Evolutionary conservation across 192 early-diverging fungal species (phyloP).

Genomic region (Dissophora globulifera): DNA sequence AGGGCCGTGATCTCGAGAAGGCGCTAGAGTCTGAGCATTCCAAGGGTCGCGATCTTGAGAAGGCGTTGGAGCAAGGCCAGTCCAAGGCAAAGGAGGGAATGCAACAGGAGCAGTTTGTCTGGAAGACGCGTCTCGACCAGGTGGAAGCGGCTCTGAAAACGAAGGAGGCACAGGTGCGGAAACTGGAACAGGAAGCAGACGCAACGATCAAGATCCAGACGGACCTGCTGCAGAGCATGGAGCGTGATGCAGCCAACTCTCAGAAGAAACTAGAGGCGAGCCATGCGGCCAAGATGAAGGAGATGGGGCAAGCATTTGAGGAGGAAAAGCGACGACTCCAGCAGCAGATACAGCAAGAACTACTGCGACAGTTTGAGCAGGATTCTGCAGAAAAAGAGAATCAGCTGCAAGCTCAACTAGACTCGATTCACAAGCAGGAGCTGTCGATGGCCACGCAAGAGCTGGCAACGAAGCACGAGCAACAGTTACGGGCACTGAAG

Average conservation of each 20-base stretch:
- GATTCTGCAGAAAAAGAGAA: slow-evolving; percentile 27
- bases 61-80: slow-evolving; percentile 12
- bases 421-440: slow-evolving; percentile 47
- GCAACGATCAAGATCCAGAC: slow-evolving; percentile 53
- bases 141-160: slow-evolving; percentile 36
- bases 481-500: slow-evolving; percentile 24
- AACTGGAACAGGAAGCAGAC: slow-evolving; percentile 46
- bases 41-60: slow-evolving; percentile 18
- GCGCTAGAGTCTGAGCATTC: slow-evolving; percentile 6
- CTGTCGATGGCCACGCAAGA: slow-evolving; percentile 30
- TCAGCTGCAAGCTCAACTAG: slow-evolving; percentile 36
- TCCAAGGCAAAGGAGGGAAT: slow-evolving; percentile 20
- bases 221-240: slow-evolving; percentile 49
- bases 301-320: slow-evolving; percentile 37
- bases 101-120: slow-evolving; percentile 41
- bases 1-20: too few relatives aligned
- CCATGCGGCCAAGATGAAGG: slow-evolving; percentile 29
- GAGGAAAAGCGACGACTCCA: slow-evolving; percentile 26
- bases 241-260: slow-evolving; percentile 41
- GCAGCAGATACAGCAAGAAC: slow-evolving; percentile 23
- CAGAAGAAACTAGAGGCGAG: slow-evolving; percentile 32
- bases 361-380: slow-evolving; percentile 10
- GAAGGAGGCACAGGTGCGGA: slow-evolving; percentile 42
- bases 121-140: slow-evolving; percentile 40
- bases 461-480: slow-evolving; percentile 16